phyloP scores from a whole-genome alignment of 441 rosid species.

The Syzygium syzygioides region DNA sequence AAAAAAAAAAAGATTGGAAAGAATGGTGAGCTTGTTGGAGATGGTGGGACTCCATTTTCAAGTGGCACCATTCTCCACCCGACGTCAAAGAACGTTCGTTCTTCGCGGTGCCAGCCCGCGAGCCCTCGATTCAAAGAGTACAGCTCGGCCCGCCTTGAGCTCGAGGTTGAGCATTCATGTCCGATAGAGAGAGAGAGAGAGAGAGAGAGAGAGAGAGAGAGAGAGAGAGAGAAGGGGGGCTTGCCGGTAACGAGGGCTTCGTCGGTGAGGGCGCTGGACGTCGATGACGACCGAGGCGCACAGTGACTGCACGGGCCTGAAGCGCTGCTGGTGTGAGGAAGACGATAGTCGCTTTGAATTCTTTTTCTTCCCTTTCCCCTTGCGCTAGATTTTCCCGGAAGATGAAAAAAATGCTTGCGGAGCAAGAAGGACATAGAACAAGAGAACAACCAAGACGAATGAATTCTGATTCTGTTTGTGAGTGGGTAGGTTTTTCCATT shows the following conservation, averaged over 20 bases:
- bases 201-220: neutral
- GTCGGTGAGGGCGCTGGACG: too few relatives aligned
- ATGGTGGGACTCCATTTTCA: too few relatives aligned
- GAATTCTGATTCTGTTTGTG: neutral
- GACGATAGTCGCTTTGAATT: neutral
- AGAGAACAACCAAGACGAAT: neutral
- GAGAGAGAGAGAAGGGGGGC: neutral
- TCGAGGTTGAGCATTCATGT: too few relatives aligned
- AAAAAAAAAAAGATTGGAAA: neutral
- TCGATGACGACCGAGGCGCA: too few relatives aligned
- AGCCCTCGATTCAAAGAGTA: too few relatives aligned
- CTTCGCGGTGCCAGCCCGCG: too few relatives aligned
- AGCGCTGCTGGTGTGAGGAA: neutral
- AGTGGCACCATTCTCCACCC: too few relatives aligned
- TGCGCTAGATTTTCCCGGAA: neutral
- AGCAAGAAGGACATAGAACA: neutral
- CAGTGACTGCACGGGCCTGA: too few relatives aligned
- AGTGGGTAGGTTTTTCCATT: neutral
- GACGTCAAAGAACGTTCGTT: too few relatives aligned
- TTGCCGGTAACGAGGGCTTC: neutral
- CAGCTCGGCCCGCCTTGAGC: too few relatives aligned
- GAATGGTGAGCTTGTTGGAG: neutral
- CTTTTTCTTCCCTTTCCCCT: neutral
- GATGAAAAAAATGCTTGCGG: neutral
- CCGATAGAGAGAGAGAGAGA: neutral